Conservation (phyloP, 192 early-diverging fungal genomes). For the Jimgerdemannia lactiflua region DNA sequence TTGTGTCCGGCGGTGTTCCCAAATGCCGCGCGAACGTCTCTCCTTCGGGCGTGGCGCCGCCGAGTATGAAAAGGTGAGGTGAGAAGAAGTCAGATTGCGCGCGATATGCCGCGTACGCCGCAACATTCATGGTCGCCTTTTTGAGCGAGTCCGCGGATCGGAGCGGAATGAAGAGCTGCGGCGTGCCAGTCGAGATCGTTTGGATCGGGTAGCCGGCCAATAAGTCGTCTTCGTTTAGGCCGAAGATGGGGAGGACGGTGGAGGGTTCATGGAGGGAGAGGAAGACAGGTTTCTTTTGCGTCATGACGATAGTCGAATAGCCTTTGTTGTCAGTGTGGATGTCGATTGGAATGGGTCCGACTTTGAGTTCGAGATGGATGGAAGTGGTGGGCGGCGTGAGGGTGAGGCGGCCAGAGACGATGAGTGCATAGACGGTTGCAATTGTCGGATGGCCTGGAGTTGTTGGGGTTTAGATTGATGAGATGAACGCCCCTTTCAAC, state of each 20-base stretch:
- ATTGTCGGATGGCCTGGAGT: constrained; percentile 6
- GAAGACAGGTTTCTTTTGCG: constrained; percentile 4
- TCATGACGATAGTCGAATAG: constrained; percentile 7
- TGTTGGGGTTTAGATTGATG: no score
- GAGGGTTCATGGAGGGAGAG: constrained; percentile 7
- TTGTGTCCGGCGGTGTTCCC: background rate
- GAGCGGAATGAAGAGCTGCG: constrained; percentile 10
- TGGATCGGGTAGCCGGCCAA: constrained; percentile 10
- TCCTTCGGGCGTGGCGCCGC: background rate
- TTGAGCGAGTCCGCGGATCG: background rate
- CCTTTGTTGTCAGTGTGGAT: background rate
- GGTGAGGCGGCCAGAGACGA: background rate
- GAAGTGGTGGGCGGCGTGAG: background rate
- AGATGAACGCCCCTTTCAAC: no score
- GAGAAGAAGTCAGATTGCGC: constrained; percentile 14
- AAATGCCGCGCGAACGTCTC: constrained; percentile 11
- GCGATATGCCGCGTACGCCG: background rate
- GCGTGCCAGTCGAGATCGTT: constrained; percentile 14
- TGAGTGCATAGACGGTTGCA: constrained; percentile 13
- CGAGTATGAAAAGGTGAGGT: constrained; percentile 4
- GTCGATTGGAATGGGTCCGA: constrained; percentile 5
- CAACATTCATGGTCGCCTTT: constrained; percentile 2
- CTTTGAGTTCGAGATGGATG: constrained; percentile 6
- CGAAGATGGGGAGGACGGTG: constrained; percentile 4
- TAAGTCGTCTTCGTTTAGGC: constrained; percentile 1